A percentile compares a stretch with the other conserved stretches of the same genome.
These are phyloP conservation scores for Colletotrichum spinosum DNA, from an alignment of 2,329 filamentous ascomycete species.

Conservation along the genomic window DNA sequence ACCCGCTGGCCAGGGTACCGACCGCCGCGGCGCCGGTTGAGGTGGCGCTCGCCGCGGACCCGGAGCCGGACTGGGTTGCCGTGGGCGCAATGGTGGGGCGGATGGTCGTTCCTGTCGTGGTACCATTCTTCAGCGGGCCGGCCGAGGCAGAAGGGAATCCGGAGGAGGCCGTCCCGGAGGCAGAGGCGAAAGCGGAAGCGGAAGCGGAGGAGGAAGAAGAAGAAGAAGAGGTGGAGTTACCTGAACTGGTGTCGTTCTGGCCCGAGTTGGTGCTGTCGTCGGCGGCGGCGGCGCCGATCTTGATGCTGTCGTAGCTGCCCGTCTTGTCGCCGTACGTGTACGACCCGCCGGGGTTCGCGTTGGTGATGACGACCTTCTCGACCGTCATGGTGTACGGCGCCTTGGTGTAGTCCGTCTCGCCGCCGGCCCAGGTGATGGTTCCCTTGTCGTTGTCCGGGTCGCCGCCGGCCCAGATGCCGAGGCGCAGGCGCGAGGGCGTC, in stretches of 20 bases:
- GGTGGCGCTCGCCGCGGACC: conserved; percentile 22
- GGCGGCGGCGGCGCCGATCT: conserved; percentile 29
- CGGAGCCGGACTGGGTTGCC: conserved; percentile 26
- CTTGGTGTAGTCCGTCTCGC: conserved; percentile 50
- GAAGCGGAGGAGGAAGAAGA: conserved; percentile 4
- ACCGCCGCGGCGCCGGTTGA: conserved; percentile 7
- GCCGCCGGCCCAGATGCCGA: conserved; percentile 58
- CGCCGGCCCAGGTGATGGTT: conserved; percentile 67
- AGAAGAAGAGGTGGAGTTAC: conserved; percentile 8
- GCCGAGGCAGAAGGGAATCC: conserved; percentile 15
- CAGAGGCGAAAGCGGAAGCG: background rate
- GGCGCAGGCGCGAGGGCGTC: conserved; percentile 64
- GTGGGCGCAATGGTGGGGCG: conserved; percentile 11
- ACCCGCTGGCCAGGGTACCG: background rate
- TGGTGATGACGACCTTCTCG: conserved; percentile 56
- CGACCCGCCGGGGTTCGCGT: conserved; percentile 49
- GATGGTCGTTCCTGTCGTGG: conserved; percentile 12
- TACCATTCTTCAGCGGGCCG: conserved; percentile 18
- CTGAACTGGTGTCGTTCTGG: conserved; percentile 32
- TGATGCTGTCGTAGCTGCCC: conserved; percentile 42
- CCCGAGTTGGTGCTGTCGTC: conserved; percentile 30
- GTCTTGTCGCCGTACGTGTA: conserved; percentile 43
- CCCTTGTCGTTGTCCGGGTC: conserved; percentile 50
- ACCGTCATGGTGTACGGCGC: conserved; percentile 71
- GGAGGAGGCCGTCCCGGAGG: conserved; percentile 15